These are phyloP conservation scores for Vitis riparia DNA, from an alignment of 164 flowering plant genomes.

Conservation along the genomic window DNA sequence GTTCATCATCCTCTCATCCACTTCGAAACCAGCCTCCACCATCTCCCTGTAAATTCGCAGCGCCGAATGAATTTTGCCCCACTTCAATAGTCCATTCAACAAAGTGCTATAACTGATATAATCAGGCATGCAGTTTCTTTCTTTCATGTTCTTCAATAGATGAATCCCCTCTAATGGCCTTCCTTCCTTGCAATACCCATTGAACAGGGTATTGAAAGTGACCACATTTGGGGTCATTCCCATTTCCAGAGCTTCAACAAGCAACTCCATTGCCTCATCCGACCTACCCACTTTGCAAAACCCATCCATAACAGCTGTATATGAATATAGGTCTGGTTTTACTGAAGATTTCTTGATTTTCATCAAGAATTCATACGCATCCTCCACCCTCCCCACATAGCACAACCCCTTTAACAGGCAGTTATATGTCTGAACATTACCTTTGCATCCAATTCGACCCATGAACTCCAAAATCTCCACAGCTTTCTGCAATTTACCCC, in stretches of 20 bases:
- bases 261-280: constrained; percentile 73
- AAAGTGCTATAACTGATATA: constrained; percentile 67
- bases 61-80: constrained; percentile 52
- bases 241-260: constrained; percentile 53
- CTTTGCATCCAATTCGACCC: constrained; percentile 49
- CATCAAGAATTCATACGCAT: constrained; percentile 55
- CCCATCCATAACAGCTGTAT: constrained; percentile 82
- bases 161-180: constrained; percentile 61
- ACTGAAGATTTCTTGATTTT: constrained; percentile 43
- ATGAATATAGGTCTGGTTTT: constrained; percentile 69
- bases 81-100: constrained; percentile 69
- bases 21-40: constrained; percentile 43
- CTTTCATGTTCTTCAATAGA: constrained; percentile 61
- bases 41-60: constrained; percentile 55
- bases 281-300: constrained; percentile 87
- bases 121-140: constrained; percentile 60
- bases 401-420: constrained; percentile 85
- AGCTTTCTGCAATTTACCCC: constrained; percentile 57
- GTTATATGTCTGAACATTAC: constrained; percentile 62
- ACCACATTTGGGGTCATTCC: constrained; percentile 65
- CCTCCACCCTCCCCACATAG: constrained; percentile 80
- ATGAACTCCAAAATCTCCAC: constrained; percentile 57
- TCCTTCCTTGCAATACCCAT: constrained; percentile 79
- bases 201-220: constrained; percentile 70
- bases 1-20: constrained; percentile 61